Base-by-base conservation (phyloP, 176 grass and related monocot species). In the Guadua angustifolia region DNA sequence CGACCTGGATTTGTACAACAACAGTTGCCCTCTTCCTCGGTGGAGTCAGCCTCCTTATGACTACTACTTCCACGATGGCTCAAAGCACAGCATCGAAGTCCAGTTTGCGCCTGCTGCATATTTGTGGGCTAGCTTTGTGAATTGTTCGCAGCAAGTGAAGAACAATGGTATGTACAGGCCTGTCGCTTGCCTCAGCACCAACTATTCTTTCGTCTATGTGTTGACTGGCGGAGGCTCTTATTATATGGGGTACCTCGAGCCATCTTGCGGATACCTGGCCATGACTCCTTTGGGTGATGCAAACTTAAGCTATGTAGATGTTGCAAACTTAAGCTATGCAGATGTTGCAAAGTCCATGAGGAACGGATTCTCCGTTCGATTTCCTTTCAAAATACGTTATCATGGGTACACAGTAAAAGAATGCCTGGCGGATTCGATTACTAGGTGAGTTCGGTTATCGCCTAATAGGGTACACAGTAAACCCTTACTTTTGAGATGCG, bases 201-300 rank as follows among this genome's bases (percentile, higher is more conserved):
- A 17, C 0, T 0, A 50, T 38, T 80, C 71, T 17, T 93, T 90
- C 42, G 82, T 93, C 15, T 90, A 88, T 4, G 42, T 87, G 19
- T 0, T 36, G 0, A 17, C 5, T 26, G 4, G 32, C 6, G 0
- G 0, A 0, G 0, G 0, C 1, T 2, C 3, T 16, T 2, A 10
- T 19, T 0, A 0, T 6, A 18, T 75, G 46, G 0, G 0, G 0
- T 2, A 4, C 18, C 32, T 93, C 1, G 16, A 79, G 35, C 59
- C 88, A n/a, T 90, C 85, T 0, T 93, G 88, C 6, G 69, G 75
- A 12, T 88, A 59, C 22, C 7, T 93, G 13, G 88, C 85, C 3
- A 74, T 49, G 66, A 14, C 19, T 81, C 72, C 74, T 39, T 60
- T 79, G 19, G 58, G 5, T 19, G 14, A 69, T 75, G 19, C 18